Evolutionary conservation across 2,329 filamentous ascomycete species (phyloP).

Genomic region (Incumbomyces delicatus): DNA sequence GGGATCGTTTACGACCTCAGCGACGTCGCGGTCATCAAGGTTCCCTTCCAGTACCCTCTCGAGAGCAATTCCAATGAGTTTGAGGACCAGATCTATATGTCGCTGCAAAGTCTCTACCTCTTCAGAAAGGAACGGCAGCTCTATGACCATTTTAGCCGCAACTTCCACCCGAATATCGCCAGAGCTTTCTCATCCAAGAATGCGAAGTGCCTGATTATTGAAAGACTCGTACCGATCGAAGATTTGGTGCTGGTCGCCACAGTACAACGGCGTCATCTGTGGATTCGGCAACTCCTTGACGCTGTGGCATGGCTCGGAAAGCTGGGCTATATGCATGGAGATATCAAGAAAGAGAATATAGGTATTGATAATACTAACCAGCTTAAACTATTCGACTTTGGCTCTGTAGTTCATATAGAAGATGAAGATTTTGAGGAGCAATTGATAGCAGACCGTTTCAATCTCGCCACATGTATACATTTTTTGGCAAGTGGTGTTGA

Average conservation of each 20-base stretch:
- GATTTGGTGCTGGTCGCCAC: constrained; percentile 2
- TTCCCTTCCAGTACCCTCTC: constrained; percentile 6
- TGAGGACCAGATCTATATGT: not conserved
- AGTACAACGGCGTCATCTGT: not conserved
- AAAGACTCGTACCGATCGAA: constrained; percentile 4
- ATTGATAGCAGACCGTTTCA: constrained; percentile 3
- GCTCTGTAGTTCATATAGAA: constrained; percentile 3
- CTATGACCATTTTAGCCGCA: not conserved
- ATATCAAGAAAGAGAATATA: constrained; percentile 8
- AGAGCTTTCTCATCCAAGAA: constrained; percentile 1
- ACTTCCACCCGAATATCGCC: constrained; percentile 6
- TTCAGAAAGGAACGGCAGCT: constrained; percentile 5
- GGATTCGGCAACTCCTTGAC: constrained; percentile 4
- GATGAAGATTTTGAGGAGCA: constrained; percentile 9
- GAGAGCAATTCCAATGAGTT: constrained; percentile 2
- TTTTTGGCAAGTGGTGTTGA: constrained; percentile 3
- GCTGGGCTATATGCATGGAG: constrained; percentile 5
- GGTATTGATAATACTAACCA: constrained; percentile 4
- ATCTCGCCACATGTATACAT: constrained; percentile 5
- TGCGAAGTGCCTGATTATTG: constrained; percentile 4
- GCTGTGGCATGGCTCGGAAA: constrained; percentile 1
- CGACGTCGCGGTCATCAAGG: constrained; percentile 3
- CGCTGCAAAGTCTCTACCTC: constrained; percentile 2
- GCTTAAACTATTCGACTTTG: constrained; percentile 9
- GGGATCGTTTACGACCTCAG: constrained; percentile 6